Evolutionary conservation across 768 basidiomycete species (phyloP), one percentile per base, ranked within the genome.

Genomic region (Auricularia sp.): DNA sequence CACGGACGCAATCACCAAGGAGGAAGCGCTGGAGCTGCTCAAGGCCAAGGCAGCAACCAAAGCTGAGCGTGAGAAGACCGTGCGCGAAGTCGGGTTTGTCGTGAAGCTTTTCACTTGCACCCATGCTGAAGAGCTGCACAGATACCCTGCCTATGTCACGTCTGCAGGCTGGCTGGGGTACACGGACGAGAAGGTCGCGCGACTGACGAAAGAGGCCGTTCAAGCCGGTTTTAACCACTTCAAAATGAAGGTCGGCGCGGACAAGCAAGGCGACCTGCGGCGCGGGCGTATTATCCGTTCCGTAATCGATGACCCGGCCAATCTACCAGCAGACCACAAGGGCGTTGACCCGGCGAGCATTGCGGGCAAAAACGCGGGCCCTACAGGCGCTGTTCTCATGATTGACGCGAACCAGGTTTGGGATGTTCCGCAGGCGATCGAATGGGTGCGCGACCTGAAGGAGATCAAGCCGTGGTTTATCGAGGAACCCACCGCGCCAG

Each of bases 331-430:
- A 0, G 85, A 81, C 8, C 70, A 76, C 11, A 73, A 78, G 62
- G 81, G 82, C 36, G 83, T 85, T 61, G 84, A 90, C 72, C 85
- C 86, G 21, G 78, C 78, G 58, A 77, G 83, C 65, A 78, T 81
- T 59, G 81, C 78, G 47, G 92, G 88, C 3, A 98, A 97, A 82
- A 97, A 97, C 67, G 93, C 94, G 3, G 93, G 95, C 5, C 93
- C 93, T 8, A 93, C 93, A 0, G 95, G 96, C 4, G 85, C 88
- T 36, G 95, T 98, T 53, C 79, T 98, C 60, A 98, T 98, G 95
- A 91, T 98, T 66, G 95, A 98, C 74, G 90, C 95, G 44, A 98
- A 98, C 76, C 95, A 97, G 75, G 89, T 95, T 4, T 95, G 91
- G 91, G 94, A 96, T 68, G 96, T 98, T 14, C 80, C 86, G 35